phyloP scores from a whole-genome alignment of 805 yeast species.

The Yamadazyma endophytica region DNA sequence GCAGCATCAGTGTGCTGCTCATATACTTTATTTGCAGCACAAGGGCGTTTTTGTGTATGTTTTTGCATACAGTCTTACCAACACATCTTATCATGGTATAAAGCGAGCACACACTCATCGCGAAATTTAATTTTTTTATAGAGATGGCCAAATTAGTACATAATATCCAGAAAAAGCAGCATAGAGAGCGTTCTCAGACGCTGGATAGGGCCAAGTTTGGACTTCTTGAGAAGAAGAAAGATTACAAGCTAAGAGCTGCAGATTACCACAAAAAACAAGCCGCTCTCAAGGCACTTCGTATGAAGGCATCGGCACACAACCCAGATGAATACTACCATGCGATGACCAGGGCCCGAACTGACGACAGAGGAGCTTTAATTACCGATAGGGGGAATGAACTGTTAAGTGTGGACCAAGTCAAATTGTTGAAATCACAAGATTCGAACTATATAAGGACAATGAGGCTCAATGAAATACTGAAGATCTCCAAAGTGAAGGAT shows the following conservation, averaged over 20 bases:
- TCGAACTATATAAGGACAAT: conserved; percentile 77
- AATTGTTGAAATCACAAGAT: conserved; percentile 87
- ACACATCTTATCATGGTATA: background rate
- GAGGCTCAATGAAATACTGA: conserved; percentile 62
- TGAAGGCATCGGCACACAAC: conserved; percentile 70
- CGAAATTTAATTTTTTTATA: background rate
- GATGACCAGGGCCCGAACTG: conserved; percentile 71
- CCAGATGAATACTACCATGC: conserved; percentile 97
- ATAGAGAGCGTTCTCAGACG: conserved; percentile 89
- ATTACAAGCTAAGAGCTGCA: conserved; percentile 46
- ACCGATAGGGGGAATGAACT: conserved; percentile 62
- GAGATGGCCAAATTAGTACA: conserved; percentile 77
- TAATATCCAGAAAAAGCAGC: conserved; percentile 93
- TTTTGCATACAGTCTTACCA: background rate
- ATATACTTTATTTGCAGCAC: no score
- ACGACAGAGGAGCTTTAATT: conserved; percentile 62
- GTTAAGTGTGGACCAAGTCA: conserved; percentile 69
- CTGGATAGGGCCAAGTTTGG: conserved; percentile 71
- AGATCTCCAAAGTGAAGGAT: conserved; percentile 55
- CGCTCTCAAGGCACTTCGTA: conserved; percentile 64
- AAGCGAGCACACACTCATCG: conserved; percentile 1
- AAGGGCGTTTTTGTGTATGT: no score
- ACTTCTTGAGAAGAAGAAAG: conserved; percentile 80
- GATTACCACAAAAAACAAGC: conserved; percentile 58
- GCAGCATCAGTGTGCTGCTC: no score